Conservation (phyloP, 2,329 filamentous ascomycete genomes). For the Mycogone perniciosa region DNA sequence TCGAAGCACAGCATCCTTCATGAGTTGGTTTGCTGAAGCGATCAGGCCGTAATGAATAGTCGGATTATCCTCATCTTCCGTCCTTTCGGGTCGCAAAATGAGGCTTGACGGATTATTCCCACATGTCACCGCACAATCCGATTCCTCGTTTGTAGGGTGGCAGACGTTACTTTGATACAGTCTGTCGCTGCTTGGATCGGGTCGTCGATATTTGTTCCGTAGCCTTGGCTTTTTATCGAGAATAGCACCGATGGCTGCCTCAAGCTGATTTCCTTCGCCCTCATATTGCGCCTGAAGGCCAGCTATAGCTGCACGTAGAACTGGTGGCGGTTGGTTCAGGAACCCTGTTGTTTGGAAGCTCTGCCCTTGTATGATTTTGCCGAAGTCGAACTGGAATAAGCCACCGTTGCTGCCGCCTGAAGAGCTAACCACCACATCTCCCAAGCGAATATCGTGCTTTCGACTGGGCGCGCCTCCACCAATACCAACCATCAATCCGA, state of each 20-base stretch:
- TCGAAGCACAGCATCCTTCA: conserved; percentile 18
- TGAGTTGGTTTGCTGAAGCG: conserved; percentile 14
- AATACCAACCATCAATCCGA: conserved; percentile 18
- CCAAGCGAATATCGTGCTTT: conserved; percentile 29
- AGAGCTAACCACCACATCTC: conserved; percentile 20
- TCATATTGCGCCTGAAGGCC: conserved; percentile 10
- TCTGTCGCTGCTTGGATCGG: conserved; percentile 5
- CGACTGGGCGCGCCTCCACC: conserved; percentile 29
- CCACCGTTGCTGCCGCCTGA: conserved; percentile 6
- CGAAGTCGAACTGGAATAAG: conserved; percentile 23
- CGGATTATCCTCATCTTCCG: conserved; percentile 11
- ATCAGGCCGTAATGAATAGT: conserved; percentile 17
- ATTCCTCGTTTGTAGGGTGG: conserved; percentile 9
- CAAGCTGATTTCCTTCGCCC: conserved; percentile 13
- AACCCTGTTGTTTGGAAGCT: conserved; percentile 11
- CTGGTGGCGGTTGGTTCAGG: conserved; percentile 16
- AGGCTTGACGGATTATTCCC: conserved; percentile 3
- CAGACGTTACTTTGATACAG: conserved; percentile 7
- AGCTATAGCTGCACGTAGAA: conserved; percentile 12
- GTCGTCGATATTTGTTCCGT: conserved; percentile 10
- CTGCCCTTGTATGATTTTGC: conserved; percentile 17
- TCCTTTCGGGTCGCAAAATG: neutral
- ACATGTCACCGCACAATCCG: neutral
- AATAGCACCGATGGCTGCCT: neutral
- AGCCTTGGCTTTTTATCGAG: conserved; percentile 12